Evolutionary conservation across 257 asterid species (phyloP), one percentile per base, ranked within the genome.

Genomic region (Lavandula angustifolia): DNA sequence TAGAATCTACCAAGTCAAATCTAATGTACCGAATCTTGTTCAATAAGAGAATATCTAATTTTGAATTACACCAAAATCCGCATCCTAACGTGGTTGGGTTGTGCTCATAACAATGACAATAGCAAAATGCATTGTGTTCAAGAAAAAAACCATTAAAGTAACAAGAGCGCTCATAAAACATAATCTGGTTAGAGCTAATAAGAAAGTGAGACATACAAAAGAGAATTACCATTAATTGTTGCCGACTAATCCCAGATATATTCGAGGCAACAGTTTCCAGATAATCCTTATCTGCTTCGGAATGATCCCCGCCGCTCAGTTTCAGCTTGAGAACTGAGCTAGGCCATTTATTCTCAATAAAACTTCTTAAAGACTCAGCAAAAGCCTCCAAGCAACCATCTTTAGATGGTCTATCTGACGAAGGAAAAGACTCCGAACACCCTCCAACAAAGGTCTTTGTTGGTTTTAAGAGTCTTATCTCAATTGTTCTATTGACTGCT

Each of bases 381-480:
- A 92, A 92, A 73, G 86, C 81, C 74, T 77, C 80, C 65, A 80
- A 71, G 73, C 87, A 73, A n/a, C 87, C 92, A 43, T 82, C 92
- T 77, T 75, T 75, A 50, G 82, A 80, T 49, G 75, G 69, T 52
- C 69, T 68, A 77, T 78, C 87, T 48, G 69, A 61, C 7, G 52
- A 62, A 9, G 63, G 22, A 55, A 32, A 42, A 50, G 56, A 62
- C 68, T 53, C 33, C 52, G 88, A 69, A 72, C 75, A 67, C 55
- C 84, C 89, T 61, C 66, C 83, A 77, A 79, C 80, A 41, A 78
- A 75, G 67, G 77, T 70, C 72, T 66, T 61, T 67, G 74, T 72
- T 44, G 70, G 78, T 62, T 74, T 75, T 52, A 76, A 72, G 62
- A 85, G 90, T 73, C 76, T 79, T 68, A 63, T 78, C 62, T 75